These are phyloP conservation scores for Apiospora hydei DNA, from an alignment of 2,329 filamentous ascomycete genomes.

Conservation along the genomic window DNA sequence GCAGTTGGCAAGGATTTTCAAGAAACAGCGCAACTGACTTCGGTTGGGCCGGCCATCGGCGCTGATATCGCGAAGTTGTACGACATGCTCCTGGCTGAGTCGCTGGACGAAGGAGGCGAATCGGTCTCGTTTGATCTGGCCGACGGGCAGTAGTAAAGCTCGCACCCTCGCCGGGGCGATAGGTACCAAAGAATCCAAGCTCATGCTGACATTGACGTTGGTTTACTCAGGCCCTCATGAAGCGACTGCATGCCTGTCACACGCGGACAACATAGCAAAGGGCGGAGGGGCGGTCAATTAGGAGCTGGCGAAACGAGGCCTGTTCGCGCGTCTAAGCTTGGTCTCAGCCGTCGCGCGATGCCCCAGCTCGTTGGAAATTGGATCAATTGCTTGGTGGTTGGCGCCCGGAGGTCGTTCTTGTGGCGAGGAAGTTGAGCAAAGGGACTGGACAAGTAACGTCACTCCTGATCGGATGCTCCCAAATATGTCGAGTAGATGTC, in stretches of 20 bases:
- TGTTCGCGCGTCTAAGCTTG: conserved; percentile 13
- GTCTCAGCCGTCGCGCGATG: conserved; percentile 14
- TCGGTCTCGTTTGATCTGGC: conserved; percentile 81
- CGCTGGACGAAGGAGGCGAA: conserved; percentile 82
- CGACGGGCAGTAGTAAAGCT: conserved; percentile 85
- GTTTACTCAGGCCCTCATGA: conserved; percentile 5
- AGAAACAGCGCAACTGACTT: conserved; percentile 64
- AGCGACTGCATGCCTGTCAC: conserved; percentile 23
- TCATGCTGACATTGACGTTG: conserved; percentile 70
- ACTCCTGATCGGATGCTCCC: background rate
- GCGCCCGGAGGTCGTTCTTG: background rate
- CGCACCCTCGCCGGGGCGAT: conserved; percentile 90
- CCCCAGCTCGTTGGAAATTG: background rate
- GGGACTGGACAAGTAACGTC: background rate
- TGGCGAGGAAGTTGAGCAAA: background rate
- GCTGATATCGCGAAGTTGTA: conserved; percentile 85
- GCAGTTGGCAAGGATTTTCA: background rate
- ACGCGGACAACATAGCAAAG: conserved; percentile 22
- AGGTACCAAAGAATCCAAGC: conserved; percentile 87
- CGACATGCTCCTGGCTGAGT: conserved; percentile 79
- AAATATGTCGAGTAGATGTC: background rate
- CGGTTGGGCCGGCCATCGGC: conserved; percentile 84
- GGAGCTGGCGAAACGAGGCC: conserved; percentile 21
- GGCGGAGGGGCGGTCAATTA: conserved; percentile 22
- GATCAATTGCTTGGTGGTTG: background rate